Conservation (phyloP, 2,329 filamentous ascomycete genomes). For the Ascochyta clinopodiicola region DNA sequence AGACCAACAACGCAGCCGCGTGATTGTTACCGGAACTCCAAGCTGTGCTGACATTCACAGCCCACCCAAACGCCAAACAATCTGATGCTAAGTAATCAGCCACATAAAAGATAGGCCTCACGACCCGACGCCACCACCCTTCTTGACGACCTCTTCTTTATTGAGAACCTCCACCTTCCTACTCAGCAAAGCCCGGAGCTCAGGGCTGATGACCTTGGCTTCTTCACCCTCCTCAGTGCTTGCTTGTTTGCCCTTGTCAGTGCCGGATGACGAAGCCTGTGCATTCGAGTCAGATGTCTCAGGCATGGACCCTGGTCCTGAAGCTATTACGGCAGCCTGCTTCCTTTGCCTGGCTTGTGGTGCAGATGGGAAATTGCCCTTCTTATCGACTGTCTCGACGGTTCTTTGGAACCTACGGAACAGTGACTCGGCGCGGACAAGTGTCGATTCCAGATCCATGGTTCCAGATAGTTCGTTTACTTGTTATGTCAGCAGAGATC, state of each 20-base stretch:
- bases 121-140: constrained; percentile 10
- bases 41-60: constrained; percentile 2
- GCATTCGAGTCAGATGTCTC: constrained; percentile 24
- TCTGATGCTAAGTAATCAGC: constrained; percentile 7
- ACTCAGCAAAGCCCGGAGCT: constrained; percentile 67
- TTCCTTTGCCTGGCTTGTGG: constrained; percentile 58
- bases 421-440: constrained; percentile 85
- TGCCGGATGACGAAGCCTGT: constrained; percentile 36
- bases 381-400: constrained; percentile 91
- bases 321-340: constrained; percentile 45
- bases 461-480: constrained; percentile 94
- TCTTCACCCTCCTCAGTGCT: constrained; percentile 36
- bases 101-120: neutral
- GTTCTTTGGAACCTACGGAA: constrained; percentile 88
- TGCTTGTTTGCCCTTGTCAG: constrained; percentile 46
- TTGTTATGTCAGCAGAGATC: constrained; percentile 46
- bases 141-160: constrained; percentile 47
- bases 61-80: constrained; percentile 8
- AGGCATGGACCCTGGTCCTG: constrained; percentile 32
- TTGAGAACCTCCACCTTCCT: constrained; percentile 63
- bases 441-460: constrained; percentile 86
- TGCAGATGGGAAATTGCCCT: constrained; percentile 76
- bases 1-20: neutral
- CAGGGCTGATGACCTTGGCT: constrained; percentile 66
- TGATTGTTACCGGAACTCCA: constrained; percentile 2